Conservation (phyloP, 192 early-diverging fungal species). For the Mortierella claussenii region DNA sequence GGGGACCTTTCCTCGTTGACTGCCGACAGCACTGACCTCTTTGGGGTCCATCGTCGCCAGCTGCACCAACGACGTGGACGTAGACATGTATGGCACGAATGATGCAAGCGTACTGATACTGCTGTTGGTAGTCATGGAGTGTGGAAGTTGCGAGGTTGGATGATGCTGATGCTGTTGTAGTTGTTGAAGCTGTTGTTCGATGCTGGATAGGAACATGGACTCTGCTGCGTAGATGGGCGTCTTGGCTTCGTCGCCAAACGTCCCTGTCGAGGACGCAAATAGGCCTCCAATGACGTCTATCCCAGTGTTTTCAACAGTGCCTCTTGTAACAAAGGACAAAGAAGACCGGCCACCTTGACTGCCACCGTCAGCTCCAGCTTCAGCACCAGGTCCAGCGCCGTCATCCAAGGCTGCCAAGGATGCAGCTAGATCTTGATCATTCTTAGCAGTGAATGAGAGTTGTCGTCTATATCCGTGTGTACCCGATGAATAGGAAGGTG, state of each 20-base stretch:
- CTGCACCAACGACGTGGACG: constrained; percentile 16
- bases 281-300: neutral
- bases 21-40: too few relatives aligned
- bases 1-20: too few relatives aligned
- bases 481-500: neutral
- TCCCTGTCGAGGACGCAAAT: constrained; percentile 12
- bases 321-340: too few relatives aligned
- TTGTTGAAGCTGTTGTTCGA: constrained; percentile 28
- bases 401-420: too few relatives aligned
- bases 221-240: neutral
- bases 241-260: neutral
- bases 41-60: too few relatives aligned
- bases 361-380: too few relatives aligned
- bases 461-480: constrained; percentile 14
- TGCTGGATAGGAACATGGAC: constrained; percentile 6
- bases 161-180: constrained; percentile 36
- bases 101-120: constrained; percentile 40
- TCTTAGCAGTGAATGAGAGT: constrained; percentile 36
- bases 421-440: neutral
- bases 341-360: too few relatives aligned
- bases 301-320: neutral
- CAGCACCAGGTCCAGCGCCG: too few relatives aligned
- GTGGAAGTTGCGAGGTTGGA: constrained; percentile 32
- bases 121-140: constrained; percentile 35
- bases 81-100: constrained; percentile 4